A percentile compares a stretch with the other conserved stretches of the same genome.
phyloP scores from a whole-genome alignment of 75 land plant species.

The Picea glauca region DNA sequence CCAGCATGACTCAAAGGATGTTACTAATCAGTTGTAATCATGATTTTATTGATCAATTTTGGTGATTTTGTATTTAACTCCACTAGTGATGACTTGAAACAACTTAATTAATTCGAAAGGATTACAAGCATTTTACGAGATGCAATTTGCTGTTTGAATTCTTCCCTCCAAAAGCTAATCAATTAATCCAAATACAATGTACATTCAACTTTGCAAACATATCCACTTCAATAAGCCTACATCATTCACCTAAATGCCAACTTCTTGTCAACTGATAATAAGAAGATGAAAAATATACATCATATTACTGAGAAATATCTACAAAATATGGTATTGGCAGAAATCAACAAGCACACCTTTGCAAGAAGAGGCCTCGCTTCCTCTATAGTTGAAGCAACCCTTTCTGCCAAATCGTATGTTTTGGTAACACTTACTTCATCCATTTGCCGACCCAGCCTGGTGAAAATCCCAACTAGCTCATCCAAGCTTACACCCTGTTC shows the following conservation, averaged over 20 bases:
- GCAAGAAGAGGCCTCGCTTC: slow-evolving; percentile 80
- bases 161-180: neutral
- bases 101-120: neutral
- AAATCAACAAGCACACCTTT: slow-evolving; percentile 55
- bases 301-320: slow-evolving; percentile 1
- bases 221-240: neutral
- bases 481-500: slow-evolving; percentile 91
- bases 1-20: neutral
- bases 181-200: neutral
- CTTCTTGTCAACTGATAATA: neutral
- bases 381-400: slow-evolving; percentile 58
- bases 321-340: neutral
- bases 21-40: neutral
- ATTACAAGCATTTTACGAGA: neutral
- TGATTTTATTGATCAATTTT: neutral
- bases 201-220: neutral
- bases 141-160: neutral
- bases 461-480: slow-evolving; percentile 80
- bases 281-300: neutral
- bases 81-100: neutral
- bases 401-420: slow-evolving; percentile 62
- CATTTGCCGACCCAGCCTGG: slow-evolving; percentile 73
- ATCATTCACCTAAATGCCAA: neutral
- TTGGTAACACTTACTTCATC: slow-evolving; percentile 67
- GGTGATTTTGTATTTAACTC: neutral